Base-by-base conservation (phyloP, 768 basidiomycete genomes). In the Bullera alba region DNA sequence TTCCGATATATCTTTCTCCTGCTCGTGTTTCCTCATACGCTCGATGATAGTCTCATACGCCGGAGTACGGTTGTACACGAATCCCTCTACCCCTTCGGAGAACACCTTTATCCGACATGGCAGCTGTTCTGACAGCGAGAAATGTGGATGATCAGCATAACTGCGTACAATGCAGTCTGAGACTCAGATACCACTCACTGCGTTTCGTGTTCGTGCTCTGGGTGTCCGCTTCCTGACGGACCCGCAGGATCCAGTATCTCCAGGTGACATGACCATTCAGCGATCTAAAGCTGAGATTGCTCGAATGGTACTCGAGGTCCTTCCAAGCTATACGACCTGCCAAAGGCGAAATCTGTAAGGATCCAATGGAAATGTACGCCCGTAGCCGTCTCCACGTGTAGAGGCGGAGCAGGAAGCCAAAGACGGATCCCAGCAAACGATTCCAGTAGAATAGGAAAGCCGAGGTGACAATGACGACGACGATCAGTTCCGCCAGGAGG, bases 381-480 rank as follows among this genome's bases (percentile, higher is more conserved):
- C 85, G 65, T 44, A 80, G 80, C 51, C 81, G 78, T 55, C 83
- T 83, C 92, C 93, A 95, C 54, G 83, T 81, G 51, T 79, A 72
- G 5, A 87, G 63, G 25, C 88, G 84, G 42, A 93, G 73, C 12
- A 80, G 58, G 47, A 81, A 76, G 14, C 83, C 80, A 52, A 90
- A 73, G 48, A 86, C 52, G 48, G 78, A 79, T 0, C 82, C 89
- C 51, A 93, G 70, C 44, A 93, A 75, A 34, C 90, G 81, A 73
- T 90, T 92, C 81, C 86, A 88, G 75, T 86, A 95, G 79, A 95
- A 92, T 56, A 87, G 78, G 73, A 87, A 75, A 49, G 86, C 73
- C 21, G 67, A 54, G 38, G 60, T 46, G 48, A 63, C 67, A 50
- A 73, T 64, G 46, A 67, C 60, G 46, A 69, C 52, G 45, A 69